Conservation (phyloP, 495 filamentous ascomycete species). For the Jackrogersella multiformis region DNA sequence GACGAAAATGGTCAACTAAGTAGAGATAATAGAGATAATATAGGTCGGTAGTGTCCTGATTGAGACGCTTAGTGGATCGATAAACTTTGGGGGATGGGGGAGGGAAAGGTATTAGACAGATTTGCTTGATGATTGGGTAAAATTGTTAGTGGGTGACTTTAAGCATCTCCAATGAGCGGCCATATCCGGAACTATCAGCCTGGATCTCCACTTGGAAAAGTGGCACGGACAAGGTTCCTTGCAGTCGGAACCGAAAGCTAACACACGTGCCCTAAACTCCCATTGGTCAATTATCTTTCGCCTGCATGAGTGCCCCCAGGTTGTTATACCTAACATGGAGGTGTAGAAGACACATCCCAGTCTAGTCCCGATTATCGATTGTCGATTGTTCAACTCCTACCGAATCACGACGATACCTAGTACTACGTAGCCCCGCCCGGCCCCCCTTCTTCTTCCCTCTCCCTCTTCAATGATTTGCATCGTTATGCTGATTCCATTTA, state of each 20-base stretch:
- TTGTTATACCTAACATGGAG: no score
- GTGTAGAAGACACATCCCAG: constrained; percentile 2
- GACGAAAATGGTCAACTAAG: no score
- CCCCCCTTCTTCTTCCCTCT: not conserved
- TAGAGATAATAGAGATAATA: not conserved
- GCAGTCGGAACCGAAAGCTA: constrained; percentile 30
- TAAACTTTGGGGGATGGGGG: no score
- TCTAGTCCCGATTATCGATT: constrained; percentile 35
- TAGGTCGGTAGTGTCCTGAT: constrained; percentile 12
- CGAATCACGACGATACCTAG: constrained; percentile 33
- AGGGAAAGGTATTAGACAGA: no score
- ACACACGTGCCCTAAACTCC: constrained; percentile 24
- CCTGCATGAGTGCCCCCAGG: constrained; percentile 35
- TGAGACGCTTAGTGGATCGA: constrained; percentile 13
- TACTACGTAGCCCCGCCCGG: constrained; percentile 27
- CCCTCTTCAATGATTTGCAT: constrained; percentile 32
- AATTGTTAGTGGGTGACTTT: constrained; percentile 15
- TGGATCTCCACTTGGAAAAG: constrained; percentile 14
- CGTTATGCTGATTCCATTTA: constrained; percentile 2
- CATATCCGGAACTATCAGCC: constrained; percentile 26
- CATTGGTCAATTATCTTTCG: constrained; percentile 19
- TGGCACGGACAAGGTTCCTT: constrained; percentile 25
- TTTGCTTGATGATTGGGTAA: constrained; percentile 23
- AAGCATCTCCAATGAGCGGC: constrained; percentile 38
- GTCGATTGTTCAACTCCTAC: constrained; percentile 30